phyloP scores from a whole-genome alignment of 768 basidiomycete species.

The Solioccasus polychromus region DNA sequence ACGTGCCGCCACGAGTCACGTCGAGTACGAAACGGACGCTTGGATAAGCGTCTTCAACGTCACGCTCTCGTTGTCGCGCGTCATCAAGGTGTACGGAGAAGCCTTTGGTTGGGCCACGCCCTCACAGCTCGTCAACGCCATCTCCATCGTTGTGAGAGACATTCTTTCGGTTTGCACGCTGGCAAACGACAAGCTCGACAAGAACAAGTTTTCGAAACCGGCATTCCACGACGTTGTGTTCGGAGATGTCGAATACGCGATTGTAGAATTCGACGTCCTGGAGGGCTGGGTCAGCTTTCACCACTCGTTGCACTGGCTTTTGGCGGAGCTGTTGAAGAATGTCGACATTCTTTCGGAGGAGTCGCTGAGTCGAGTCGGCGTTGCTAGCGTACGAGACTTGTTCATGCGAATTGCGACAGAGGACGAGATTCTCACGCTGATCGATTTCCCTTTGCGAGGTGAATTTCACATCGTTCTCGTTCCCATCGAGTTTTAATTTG shows the following conservation, averaged over 20 bases:
- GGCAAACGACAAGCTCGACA: slow-evolving; percentile 65
- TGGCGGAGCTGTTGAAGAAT: slow-evolving; percentile 87
- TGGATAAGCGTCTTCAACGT: slow-evolving; percentile 98
- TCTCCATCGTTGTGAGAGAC: slow-evolving; percentile 65
- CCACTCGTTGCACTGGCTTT: slow-evolving; percentile 87
- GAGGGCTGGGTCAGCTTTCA: slow-evolving; percentile 90
- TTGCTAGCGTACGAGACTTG: slow-evolving; percentile 56
- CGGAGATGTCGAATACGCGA: slow-evolving; percentile 53
- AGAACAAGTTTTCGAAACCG: slow-evolving; percentile 58
- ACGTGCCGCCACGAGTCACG: slow-evolving; percentile 75
- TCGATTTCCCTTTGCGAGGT: slow-evolving; percentile 92
- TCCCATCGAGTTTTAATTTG: not conserved
- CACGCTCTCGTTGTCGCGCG: slow-evolving; percentile 82
- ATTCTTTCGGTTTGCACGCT: slow-evolving; percentile 72
- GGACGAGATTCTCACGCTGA: slow-evolving; percentile 65
- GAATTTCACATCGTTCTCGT: slow-evolving; percentile 22
- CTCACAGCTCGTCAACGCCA: slow-evolving; percentile 61
- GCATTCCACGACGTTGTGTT: slow-evolving; percentile 67
- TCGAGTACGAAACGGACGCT: slow-evolving; percentile 95
- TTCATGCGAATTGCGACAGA: slow-evolving; percentile 62
- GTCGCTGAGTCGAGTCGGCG: slow-evolving; percentile 48
- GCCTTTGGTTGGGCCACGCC: slow-evolving; percentile 62
- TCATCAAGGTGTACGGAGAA: slow-evolving; percentile 87
- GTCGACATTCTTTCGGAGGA: slow-evolving; percentile 63
- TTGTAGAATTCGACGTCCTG: slow-evolving; percentile 75